Evolutionary conservation across 805 yeast genomes (phyloP).

Genomic region (Ogataea henricii): DNA sequence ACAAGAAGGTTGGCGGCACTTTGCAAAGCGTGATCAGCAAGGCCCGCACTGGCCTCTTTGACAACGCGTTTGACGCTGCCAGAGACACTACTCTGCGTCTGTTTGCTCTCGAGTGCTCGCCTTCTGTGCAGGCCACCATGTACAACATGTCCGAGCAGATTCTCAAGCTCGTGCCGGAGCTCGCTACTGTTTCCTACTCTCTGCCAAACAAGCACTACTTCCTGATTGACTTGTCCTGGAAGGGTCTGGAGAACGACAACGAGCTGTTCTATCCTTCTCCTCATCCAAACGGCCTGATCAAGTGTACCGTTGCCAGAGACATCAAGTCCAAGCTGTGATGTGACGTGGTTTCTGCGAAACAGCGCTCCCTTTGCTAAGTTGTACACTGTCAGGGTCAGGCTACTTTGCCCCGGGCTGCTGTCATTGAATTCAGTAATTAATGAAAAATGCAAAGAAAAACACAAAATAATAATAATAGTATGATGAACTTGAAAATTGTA

Average conservation of each 20-base stretch:
- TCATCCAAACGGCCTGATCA: conserved; percentile 91
- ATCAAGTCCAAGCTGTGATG: conserved; percentile 57
- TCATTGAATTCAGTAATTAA: no score
- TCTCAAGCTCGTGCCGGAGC: conserved; percentile 54
- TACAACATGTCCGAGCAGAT: conserved; percentile 84
- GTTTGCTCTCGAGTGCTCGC: conserved; percentile 84
- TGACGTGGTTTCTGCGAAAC: conserved; percentile 4
- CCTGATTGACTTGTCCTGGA: conserved; percentile 78
- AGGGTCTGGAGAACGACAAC: conserved; percentile 76
- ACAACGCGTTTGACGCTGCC: conserved; percentile 60
- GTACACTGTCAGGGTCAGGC: no score
- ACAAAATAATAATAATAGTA: no score
- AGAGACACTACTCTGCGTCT: conserved; percentile 68
- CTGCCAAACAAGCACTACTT: conserved; percentile 94
- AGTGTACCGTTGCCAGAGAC: conserved; percentile 78
- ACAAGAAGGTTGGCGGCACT: conserved; percentile 49
- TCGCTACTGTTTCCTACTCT: conserved; percentile 67
- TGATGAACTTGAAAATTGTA: no score
- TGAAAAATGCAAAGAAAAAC: background rate
- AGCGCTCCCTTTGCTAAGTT: background rate
- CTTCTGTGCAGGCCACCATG: conserved; percentile 98
- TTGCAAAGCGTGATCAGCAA: conserved; percentile 49
- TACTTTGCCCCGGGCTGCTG: no score
- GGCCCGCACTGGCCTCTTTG: conserved; percentile 67
- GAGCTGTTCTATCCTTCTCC: conserved; percentile 87